Evolutionary conservation across 768 basidiomycete species (phyloP).

Genomic region (Coprinopsis sp.): DNA sequence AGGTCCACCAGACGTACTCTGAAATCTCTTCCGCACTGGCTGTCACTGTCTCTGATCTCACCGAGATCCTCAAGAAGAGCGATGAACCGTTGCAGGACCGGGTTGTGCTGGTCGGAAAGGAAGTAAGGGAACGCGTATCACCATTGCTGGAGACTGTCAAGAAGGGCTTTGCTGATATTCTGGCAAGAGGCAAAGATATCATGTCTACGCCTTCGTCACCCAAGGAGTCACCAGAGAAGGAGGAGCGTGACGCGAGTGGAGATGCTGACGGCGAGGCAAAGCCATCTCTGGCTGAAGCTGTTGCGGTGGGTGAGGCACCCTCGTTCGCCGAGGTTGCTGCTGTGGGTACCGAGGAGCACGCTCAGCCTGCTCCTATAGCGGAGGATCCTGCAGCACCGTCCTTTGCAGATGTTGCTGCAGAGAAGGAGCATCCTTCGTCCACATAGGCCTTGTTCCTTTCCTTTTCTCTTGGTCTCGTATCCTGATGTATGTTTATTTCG

Average conservation of each 20-base stretch:
- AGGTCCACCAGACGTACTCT: conserved; percentile 54
- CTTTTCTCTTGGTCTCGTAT: too few species aligned
- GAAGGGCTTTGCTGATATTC: conserved; percentile 37
- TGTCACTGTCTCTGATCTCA: conserved; percentile 49
- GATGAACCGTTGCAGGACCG: conserved; percentile 62
- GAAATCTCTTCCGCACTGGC: conserved; percentile 44
- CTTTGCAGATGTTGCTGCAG: not conserved
- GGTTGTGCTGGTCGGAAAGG: conserved; percentile 47
- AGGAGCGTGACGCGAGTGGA: not conserved
- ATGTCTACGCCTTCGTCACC: conserved; percentile 27
- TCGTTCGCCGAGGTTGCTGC: not conserved
- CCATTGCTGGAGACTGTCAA: conserved; percentile 55
- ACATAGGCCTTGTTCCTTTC: not conserved
- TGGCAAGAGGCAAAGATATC: conserved; percentile 14
- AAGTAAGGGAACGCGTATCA: conserved; percentile 56
- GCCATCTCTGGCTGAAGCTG: too few species aligned
- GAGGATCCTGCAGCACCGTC: not conserved
- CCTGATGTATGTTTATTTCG: too few species aligned
- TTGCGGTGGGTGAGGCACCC: too few species aligned
- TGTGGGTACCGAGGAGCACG: not conserved
- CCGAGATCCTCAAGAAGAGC: conserved; percentile 45
- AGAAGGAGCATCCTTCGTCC: not conserved
- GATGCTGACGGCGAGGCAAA: too few species aligned
- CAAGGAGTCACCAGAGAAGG: not conserved
- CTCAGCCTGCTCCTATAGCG: too few species aligned